A percentile compares a stretch with the other conserved stretches of the same genome.
Evolutionary conservation across 208 protist species (phyloP).

Genomic region (Trypanosoma grayi): DNA sequence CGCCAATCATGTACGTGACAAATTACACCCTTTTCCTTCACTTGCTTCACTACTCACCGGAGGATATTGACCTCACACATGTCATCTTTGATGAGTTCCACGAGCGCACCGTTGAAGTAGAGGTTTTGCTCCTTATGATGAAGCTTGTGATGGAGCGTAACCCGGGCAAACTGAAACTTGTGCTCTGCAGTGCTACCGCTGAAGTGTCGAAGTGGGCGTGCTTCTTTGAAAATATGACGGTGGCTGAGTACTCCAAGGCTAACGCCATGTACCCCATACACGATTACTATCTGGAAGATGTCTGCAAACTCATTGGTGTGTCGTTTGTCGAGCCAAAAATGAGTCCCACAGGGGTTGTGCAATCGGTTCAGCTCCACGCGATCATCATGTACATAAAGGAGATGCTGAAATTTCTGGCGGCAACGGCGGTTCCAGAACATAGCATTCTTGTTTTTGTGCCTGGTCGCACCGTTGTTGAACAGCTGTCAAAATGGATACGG

Average conservation of each 20-base stretch:
- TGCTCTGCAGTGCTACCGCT: constrained; percentile 90
- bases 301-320: constrained; percentile 54
- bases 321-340: constrained; percentile 32
- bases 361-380: constrained; percentile 60
- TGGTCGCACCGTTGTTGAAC: constrained; percentile 70
- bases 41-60: constrained; percentile 55
- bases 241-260: constrained; percentile 64
- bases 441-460: constrained; percentile 95
- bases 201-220: constrained; percentile 72
- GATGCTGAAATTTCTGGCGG: constrained; percentile 59
- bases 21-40: constrained; percentile 86
- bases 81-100: constrained; percentile 95
- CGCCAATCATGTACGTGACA: constrained; percentile 83
- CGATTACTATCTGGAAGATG: constrained; percentile 80
- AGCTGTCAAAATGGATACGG: constrained; percentile 51
- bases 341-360: constrained; percentile 34
- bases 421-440: constrained; percentile 49
- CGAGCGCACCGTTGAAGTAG: constrained; percentile 93
- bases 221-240: constrained; percentile 74
- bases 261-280: constrained; percentile 66
- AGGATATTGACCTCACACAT: constrained; percentile 73
- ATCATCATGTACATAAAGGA: constrained; percentile 57
- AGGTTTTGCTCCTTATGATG: constrained; percentile 89
- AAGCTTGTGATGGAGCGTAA: constrained; percentile 71
- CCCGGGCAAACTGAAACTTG: constrained; percentile 67